A percentile compares a stretch with the other conserved stretches of the same genome.
These are phyloP conservation scores for Globisporangium nodosum DNA, from an alignment of 352 stramenopile species.

Conservation along the genomic window DNA sequence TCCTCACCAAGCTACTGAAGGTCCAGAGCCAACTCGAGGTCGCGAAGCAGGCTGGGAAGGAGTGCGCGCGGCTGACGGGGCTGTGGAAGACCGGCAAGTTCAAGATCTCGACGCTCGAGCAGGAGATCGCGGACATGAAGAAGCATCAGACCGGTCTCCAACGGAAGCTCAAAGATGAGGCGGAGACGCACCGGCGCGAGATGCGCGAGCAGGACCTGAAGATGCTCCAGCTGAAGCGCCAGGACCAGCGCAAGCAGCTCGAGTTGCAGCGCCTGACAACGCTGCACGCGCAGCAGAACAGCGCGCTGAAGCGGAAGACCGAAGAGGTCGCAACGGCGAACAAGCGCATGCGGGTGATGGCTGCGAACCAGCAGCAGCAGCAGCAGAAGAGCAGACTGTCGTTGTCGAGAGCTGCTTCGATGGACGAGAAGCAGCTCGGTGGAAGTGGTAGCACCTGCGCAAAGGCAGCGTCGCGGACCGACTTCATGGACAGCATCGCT, in stretches of 20 bases:
- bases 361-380: conserved; percentile 18
- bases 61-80: conserved; percentile 28
- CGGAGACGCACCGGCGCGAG: conserved; percentile 34
- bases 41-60: conserved; percentile 26
- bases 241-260: conserved; percentile 53
- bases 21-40: conserved; percentile 28
- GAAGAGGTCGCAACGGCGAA: conserved; percentile 37
- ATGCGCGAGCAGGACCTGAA: conserved; percentile 37
- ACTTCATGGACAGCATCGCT: conserved; percentile 22
- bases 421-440: neutral
- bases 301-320: conserved; percentile 52
- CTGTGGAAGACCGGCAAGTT: conserved; percentile 32
- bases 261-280: conserved; percentile 44
- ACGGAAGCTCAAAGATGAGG: conserved; percentile 28
- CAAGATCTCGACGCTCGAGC: conserved; percentile 43
- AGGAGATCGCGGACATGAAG: conserved; percentile 44
- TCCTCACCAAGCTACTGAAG: conserved; percentile 21
- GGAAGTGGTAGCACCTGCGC: too few species aligned
- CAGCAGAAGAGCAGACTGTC: conserved; percentile 18
- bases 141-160: conserved; percentile 38
- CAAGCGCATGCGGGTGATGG: conserved; percentile 38
- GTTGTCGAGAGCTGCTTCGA: neutral
- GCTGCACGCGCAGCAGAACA: conserved; percentile 36
- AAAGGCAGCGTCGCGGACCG: neutral
- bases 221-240: conserved; percentile 45